Base-by-base conservation (phyloP, 116 monocot species). In the Iris pallida region DNA sequence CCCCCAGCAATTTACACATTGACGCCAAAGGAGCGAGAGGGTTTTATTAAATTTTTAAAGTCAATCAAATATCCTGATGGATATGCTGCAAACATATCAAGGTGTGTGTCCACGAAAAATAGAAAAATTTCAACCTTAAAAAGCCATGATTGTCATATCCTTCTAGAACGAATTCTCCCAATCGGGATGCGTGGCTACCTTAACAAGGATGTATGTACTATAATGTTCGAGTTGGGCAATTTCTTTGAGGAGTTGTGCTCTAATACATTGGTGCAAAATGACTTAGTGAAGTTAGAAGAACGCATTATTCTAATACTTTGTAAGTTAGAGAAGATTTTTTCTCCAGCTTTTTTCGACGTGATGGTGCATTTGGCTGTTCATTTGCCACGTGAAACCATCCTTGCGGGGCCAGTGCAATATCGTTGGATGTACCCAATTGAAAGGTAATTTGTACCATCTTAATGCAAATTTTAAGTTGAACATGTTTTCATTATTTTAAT, bases 391-490 rank as follows among this genome's bases (percentile, higher is more conserved):
- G 61, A 72, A 43, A 30, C 61, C 8, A 64, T 15, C 9, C 1
- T 72, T 51, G 61, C 16, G 16, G 52, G 62, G 10, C 72, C 42
- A 49, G 52, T 72, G 1, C 72, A 72, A 47, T 72, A 72, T 63
- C 49, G 40, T 16, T 72, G 61, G 62, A 72, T 72, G 61, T 62
- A 72, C 30, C 61, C 61, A 16, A 52, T 72, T 30, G 62, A 72
- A 53, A 67, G 51, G 67, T 64, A 30, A 17, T 47, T 19, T 9
- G 5, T 13, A 7, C n/a, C 12, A 42, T 15, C 4, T 63, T 42
- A 42, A 14, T n/a, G 0, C 12, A 13, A 42, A 30, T 43, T 11
- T 42, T 16, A 48, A 6, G 13, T 47, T n/a, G 17, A 47, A 15
- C 8, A 16, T 47, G 6, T n/a, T 47, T 16, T 45, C 47, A 13